A percentile compares a stretch with the other conserved stretches of the same genome.
Conservation (phyloP, 1,139 yeast species). For the Geotrichum citri-aurantii region DNA sequence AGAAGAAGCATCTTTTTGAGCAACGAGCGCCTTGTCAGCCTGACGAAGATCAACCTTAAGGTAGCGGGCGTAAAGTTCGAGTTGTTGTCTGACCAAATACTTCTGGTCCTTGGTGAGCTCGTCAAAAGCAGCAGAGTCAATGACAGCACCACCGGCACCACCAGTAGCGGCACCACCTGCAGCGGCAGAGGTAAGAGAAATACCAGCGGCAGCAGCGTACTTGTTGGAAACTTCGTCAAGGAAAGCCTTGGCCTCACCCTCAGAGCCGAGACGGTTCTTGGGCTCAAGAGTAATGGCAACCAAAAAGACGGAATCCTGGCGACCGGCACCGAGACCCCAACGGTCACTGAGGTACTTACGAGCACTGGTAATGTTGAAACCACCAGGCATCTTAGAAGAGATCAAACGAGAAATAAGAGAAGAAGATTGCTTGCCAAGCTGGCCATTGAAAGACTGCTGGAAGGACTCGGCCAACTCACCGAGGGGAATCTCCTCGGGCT, state of each 20-base stretch:
- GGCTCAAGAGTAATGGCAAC: conserved; percentile 87
- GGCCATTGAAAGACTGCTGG: conserved; percentile 85
- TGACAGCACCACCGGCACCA: conserved; percentile 76
- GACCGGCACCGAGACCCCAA: conserved; percentile 88
- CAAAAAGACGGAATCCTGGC: conserved; percentile 87
- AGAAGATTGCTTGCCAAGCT: conserved; percentile 87
- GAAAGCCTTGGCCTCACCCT: conserved; percentile 83
- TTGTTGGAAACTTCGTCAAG: conserved; percentile 77
- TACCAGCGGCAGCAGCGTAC: conserved; percentile 78
- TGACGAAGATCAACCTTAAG: conserved; percentile 84
- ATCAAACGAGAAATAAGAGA: conserved; percentile 85
- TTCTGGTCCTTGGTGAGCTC: conserved; percentile 88
- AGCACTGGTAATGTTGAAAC: conserved; percentile 84
- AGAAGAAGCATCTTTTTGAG: conserved; percentile 82
- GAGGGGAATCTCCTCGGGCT: conserved; percentile 96
- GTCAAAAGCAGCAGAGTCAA: conserved; percentile 94
- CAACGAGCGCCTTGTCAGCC: conserved; percentile 80
- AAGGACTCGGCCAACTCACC: conserved; percentile 91
- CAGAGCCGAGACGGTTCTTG: conserved; percentile 76
- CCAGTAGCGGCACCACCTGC: conserved; percentile 47
- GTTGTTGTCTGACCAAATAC: conserved; percentile 86
- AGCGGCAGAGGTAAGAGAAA: conserved; percentile 64
- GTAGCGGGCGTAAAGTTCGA: conserved; percentile 91
- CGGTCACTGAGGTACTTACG: conserved; percentile 86
- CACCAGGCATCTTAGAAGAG: conserved; percentile 99